Conservation (phyloP, 176 grass and related monocot genomes). For the Aechmea fasciata region DNA sequence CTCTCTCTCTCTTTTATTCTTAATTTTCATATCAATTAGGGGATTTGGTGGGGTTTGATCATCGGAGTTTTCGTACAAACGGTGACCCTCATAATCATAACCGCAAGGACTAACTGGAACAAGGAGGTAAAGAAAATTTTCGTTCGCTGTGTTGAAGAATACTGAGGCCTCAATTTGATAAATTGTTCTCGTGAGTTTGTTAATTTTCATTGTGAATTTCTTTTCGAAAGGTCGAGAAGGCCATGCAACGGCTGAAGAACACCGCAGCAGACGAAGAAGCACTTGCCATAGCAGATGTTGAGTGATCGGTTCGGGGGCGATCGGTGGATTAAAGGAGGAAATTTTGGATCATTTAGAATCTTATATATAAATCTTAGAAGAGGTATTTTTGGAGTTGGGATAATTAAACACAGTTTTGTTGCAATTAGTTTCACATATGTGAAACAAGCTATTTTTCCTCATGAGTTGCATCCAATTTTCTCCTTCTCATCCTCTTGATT, state of each 20-base stretch:
- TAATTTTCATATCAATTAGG: constrained; percentile 28
- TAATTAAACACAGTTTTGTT: no score
- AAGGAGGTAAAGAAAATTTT: constrained; percentile 37
- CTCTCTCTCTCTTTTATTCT: not conserved
- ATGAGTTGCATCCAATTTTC: no score
- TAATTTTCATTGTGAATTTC: constrained; percentile 2
- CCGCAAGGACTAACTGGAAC: constrained; percentile 67
- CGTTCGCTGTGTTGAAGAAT: not conserved
- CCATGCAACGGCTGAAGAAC: constrained; percentile 19
- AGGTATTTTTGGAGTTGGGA: no score
- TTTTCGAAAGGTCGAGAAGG: constrained; percentile 40
- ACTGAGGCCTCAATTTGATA: not conserved
- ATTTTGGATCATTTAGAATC: no score
- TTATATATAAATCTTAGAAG: no score
- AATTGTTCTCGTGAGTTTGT: no score
- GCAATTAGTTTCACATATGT: no score
- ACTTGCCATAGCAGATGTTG: constrained; percentile 8
- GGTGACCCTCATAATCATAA: constrained; percentile 45
- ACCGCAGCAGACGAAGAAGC: constrained; percentile 18
- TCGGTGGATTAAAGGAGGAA: no score
- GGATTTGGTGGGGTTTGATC: constrained; percentile 85
- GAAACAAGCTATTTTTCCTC: no score
- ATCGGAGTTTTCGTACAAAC: constrained; percentile 63
- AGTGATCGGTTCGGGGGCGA: constrained; percentile 3
- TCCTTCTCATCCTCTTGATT: no score